Conservation (phyloP, 306 rosid species). For the Fragaria ananassa region DNA sequence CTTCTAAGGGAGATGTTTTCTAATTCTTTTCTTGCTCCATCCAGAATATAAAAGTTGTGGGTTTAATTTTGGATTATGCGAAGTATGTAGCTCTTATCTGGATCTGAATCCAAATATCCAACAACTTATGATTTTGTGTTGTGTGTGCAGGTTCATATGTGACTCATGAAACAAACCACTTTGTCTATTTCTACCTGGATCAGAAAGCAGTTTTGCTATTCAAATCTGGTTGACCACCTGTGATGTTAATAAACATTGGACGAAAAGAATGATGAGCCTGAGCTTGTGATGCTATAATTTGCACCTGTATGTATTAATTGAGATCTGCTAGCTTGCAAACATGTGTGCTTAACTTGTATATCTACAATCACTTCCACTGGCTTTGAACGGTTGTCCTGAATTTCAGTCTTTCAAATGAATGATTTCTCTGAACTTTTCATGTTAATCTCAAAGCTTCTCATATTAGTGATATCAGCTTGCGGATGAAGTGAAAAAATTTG, state of each 20-base stretch:
- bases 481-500: neutral
- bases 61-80: neutral
- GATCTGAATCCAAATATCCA: neutral
- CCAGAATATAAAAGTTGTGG: neutral
- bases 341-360: constrained; percentile 56
- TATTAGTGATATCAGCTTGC: neutral
- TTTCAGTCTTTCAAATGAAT: constrained; percentile 19
- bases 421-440: neutral
- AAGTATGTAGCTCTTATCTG: neutral
- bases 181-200: constrained; percentile 94
- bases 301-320: constrained; percentile 58
- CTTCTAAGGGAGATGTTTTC: neutral
- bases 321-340: constrained; percentile 30
- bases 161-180: constrained; percentile 98
- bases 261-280: constrained; percentile 7
- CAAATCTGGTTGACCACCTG: constrained; percentile 66
- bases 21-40: neutral
- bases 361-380: constrained; percentile 41
- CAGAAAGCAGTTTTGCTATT: constrained; percentile 94
- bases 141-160: constrained; percentile 79
- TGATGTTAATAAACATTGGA: constrained; percentile 30
- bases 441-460: neutral
- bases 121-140: neutral
- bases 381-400: constrained; percentile 38
- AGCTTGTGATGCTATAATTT: constrained; percentile 41